Base-by-base conservation (phyloP, 2,329 filamentous ascomycete genomes). In the Neurospora sp. region DNA sequence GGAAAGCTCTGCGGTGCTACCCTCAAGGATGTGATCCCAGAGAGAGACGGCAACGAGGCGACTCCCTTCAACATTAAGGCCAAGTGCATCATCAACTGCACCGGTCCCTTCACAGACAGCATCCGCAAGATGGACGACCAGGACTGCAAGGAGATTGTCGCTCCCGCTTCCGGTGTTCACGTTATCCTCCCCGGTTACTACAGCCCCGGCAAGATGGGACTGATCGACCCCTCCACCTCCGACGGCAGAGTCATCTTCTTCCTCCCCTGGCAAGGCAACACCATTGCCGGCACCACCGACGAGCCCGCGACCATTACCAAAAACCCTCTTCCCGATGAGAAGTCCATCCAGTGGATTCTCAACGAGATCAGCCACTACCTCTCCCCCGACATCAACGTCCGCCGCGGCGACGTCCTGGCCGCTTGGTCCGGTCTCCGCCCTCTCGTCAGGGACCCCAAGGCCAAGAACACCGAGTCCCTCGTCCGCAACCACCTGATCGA, bases 201-300 rank as follows among this genome's bases (percentile, higher is more conserved):
- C 81, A 91, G 89, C 78, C 92, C 92, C 68, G 86, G 89, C 69
- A 88, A 92, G 77, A 94, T 95, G 89, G 92, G 92, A 72, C 83
- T 96, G 67, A 92, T 96, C 73, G 92, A 95, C 75, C 91, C 92
- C 2, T 86, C 87, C 52, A 93, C 92, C 3, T 94, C 91, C 0
- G 92, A 96, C 76, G 92, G 92, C n/a, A 88, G 92, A 76, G 92
- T 96, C 73, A 92, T 96, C 75, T 96, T 96, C 83, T 93, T 96
- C 79, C 84, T 96, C 68, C 92, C 92, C 8, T 96, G 92, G 92
- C 90, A 95, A 80, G 92, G 92, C 69, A 92, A 92, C 82, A 95
- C 92, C 6, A 92, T 96, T 72, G 92, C 92, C 67, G 92, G 92
- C 74, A 95, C 92, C 15, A 96, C 92, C 2, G 92, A 96, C 76